Percentiles rank a stretch among this genome's conserved stretches.
These are phyloP conservation scores for Syncephalastrum contaminatum DNA, from an alignment of 371 early-diverging fungal genomes.

Conservation along the genomic window DNA sequence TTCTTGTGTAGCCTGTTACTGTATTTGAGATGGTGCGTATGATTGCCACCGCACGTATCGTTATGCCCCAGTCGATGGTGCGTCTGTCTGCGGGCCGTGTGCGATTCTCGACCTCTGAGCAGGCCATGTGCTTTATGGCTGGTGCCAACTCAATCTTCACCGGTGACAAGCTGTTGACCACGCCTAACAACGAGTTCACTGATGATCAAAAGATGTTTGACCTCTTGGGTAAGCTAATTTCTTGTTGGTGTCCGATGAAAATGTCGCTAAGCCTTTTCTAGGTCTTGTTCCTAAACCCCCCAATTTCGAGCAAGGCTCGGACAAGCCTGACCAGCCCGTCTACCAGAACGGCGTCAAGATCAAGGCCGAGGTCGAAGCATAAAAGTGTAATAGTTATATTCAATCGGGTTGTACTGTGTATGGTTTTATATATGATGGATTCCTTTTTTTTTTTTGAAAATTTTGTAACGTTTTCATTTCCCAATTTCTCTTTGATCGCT, in stretches of 20 bases:
- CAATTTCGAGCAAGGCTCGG: constrained; percentile 62
- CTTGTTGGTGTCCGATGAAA: constrained; percentile 1
- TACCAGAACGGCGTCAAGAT: constrained; percentile 25
- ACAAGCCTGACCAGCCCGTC: constrained; percentile 24
- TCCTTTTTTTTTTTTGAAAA: not conserved
- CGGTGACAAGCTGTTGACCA: constrained; percentile 85
- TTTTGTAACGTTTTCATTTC: constrained; percentile 8
- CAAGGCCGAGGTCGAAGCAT: constrained; percentile 16
- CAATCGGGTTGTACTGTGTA: too few relatives aligned
- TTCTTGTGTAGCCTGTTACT: constrained; percentile 59
- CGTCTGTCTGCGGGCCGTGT: constrained; percentile 86
- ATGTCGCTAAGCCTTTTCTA: constrained; percentile 13
- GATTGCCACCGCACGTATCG: constrained; percentile 85
- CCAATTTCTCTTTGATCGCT: constrained; percentile 1
- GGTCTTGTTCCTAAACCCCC: constrained; percentile 71
- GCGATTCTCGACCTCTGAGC: constrained; percentile 73
- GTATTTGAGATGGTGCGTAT: constrained; percentile 88
- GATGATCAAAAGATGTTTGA: constrained; percentile 81
- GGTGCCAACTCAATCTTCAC: constrained; percentile 90
- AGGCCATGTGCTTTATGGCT: constrained; percentile 80
- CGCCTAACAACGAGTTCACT: constrained; percentile 75
- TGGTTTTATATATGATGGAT: too few relatives aligned
- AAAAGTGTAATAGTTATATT: constrained; percentile 4
- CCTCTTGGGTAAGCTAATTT: constrained; percentile 53
- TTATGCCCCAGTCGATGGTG: constrained; percentile 86